Evolutionary conservation across 2,329 filamentous ascomycete genomes (phyloP).

Genomic region (Epichloe uncinata): DNA sequence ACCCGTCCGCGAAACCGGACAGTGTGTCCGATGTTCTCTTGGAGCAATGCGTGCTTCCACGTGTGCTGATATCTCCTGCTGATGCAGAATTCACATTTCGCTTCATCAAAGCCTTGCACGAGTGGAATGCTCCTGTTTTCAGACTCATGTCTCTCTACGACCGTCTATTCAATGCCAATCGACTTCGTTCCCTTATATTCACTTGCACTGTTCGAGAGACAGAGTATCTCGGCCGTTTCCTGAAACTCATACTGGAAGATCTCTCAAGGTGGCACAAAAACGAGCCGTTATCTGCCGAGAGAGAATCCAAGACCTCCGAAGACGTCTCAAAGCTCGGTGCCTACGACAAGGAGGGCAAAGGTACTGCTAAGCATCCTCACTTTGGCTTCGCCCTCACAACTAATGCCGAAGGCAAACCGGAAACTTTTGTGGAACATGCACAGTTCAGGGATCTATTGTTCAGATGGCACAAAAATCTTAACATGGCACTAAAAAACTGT

Average conservation of each 20-base stretch:
- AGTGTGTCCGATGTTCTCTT: conserved; percentile 63
- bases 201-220: conserved; percentile 82
- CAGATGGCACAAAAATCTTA: conserved; percentile 80
- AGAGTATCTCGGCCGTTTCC: conserved; percentile 82
- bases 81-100: conserved; percentile 84
- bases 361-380: conserved; percentile 37
- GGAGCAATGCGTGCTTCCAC: conserved; percentile 85
- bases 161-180: conserved; percentile 70
- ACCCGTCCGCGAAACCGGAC: conserved; percentile 48
- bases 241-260: conserved; percentile 70
- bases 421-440: conserved; percentile 65
- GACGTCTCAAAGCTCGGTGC: conserved; percentile 49
- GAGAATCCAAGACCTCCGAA: conserved; percentile 21
- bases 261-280: conserved; percentile 75
- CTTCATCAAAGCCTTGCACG: conserved; percentile 78
- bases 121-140: conserved; percentile 73
- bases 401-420: conserved; percentile 51
- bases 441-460: conserved; percentile 76
- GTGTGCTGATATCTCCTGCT: conserved; percentile 66
- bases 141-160: conserved; percentile 74
- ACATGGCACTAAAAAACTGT: conserved; percentile 68
- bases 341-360: conserved; percentile 68
- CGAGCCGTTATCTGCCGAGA: conserved; percentile 37
- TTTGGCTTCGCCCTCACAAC: conserved; percentile 69
- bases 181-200: conserved; percentile 72